Evolutionary conservation across 345 rosid species (phyloP).

Genomic region (Linum lewisii): DNA sequence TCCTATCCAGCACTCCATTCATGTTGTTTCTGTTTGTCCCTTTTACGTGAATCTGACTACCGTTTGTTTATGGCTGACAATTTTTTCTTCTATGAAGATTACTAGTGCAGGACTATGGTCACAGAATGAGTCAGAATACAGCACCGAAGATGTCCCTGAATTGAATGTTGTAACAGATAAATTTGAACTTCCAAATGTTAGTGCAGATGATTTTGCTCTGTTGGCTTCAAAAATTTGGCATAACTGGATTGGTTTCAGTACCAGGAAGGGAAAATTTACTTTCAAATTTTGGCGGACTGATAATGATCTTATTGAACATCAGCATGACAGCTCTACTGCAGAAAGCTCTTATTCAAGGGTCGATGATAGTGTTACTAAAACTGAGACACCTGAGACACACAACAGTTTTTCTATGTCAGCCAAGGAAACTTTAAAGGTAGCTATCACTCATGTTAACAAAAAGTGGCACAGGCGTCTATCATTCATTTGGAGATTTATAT

Average conservation of each 20-base stretch:
- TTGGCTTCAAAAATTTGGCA: constrained; percentile 40
- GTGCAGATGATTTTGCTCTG: constrained; percentile 38
- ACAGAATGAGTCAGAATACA: constrained; percentile 38
- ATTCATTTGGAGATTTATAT: constrained; percentile 44
- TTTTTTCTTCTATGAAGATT: constrained; percentile 43
- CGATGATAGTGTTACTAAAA: constrained; percentile 35
- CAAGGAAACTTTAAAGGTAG: constrained; percentile 73
- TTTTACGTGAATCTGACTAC: neutral
- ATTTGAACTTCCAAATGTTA: constrained; percentile 34
- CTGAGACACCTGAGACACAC: constrained; percentile 45
- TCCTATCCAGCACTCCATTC: neutral
- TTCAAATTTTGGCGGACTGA: constrained; percentile 46
- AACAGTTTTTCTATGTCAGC: constrained; percentile 48
- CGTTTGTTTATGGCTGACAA: constrained; percentile 4
- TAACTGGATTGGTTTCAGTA: constrained; percentile 40
- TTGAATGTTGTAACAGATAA: constrained; percentile 24
- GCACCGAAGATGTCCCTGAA: constrained; percentile 26
- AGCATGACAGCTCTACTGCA: constrained; percentile 38
- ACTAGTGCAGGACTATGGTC: constrained; percentile 93
- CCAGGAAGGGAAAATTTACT: constrained; percentile 33
- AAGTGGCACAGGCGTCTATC: constrained; percentile 70
- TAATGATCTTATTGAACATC: constrained; percentile 36
- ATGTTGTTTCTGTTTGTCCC: neutral
- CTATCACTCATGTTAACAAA: constrained; percentile 43
- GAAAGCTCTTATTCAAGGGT: constrained; percentile 27